Evolutionary conservation across 2,329 filamentous ascomycete genomes (phyloP), one percentile per base, ranked within the genome.

Genomic region (Onygenales sp.): DNA sequence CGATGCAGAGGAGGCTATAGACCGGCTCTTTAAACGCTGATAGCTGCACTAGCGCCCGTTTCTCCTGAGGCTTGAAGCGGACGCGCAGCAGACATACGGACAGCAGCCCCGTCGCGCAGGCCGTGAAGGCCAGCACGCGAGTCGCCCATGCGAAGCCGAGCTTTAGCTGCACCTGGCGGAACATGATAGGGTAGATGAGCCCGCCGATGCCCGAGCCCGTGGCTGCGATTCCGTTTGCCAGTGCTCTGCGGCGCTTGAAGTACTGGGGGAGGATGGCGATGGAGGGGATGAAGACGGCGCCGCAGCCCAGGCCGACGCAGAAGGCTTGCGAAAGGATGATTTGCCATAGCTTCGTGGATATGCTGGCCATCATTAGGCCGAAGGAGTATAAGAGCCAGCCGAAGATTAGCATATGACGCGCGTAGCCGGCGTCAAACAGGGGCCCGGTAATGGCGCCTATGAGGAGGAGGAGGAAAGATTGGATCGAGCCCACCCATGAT

Each of bases 211-310:
- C 78, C 35, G 77, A 80, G 2, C 84, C 83, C 5, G 75, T 78
- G 2, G 82, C 80, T 2, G 80, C 78, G 5, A 86, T 62, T 1
- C 82, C 81, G 45, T 85, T 77, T 5, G 80, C 82, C 21, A 87
- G 67, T 0, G 76, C 75, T 54, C 80, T 73, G 57, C 73, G 77
- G 47, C 71, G 73, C 44, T 72, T 72, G 63, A 87, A 87, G 62
- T 87, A 88, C 9, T 84, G 84, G 3, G 83, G 79, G 2, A 87
- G 70, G 3, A 85, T 78, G 1, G 84, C 80, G 35, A 88, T 75
- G 43, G 78, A 74, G 0, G 85, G 81, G 47, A 83, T 79, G 66
- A 85, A 87, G 5, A 87, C 67, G 56, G 75, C 81, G 5, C 84
- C 84, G 53, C 78, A 78, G 1, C 81, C 83, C 7, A 79, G 52